Conservation (phyloP, 352 stramenopile genomes). For the Aphanomyces cochlioides region DNA sequence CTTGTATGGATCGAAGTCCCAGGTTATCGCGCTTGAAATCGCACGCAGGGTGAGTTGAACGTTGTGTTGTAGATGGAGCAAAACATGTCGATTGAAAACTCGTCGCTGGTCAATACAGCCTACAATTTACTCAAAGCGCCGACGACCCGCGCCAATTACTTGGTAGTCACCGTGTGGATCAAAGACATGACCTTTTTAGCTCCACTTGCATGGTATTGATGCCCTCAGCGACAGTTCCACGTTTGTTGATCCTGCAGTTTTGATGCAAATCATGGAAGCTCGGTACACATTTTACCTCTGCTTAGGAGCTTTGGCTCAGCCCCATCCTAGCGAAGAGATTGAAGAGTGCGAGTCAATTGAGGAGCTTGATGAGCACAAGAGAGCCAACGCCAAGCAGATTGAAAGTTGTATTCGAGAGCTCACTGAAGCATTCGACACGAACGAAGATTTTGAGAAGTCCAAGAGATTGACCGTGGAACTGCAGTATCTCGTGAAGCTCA, state of each 20-base stretch:
- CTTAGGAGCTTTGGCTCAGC: neutral
- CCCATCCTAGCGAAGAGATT: slow-evolving; percentile 56
- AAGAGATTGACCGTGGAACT: slow-evolving; percentile 69
- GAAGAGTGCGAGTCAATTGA: slow-evolving; percentile 51
- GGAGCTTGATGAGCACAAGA: slow-evolving; percentile 53
- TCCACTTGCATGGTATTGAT: slow-evolving; percentile 77
- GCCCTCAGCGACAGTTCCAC: slow-evolving; percentile 74
- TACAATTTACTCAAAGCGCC: slow-evolving; percentile 87
- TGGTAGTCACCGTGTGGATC: slow-evolving; percentile 39
- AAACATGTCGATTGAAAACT: slow-evolving; percentile 71
- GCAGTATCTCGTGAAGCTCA: slow-evolving; percentile 85
- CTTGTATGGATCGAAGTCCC: slow-evolving; percentile 80
- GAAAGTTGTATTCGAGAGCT: slow-evolving; percentile 69
- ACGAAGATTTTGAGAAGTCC: slow-evolving; percentile 71
- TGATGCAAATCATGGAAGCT: slow-evolving; percentile 86
- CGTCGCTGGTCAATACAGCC: slow-evolving; percentile 75
- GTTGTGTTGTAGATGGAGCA: slow-evolving; percentile 59
- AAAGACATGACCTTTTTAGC: slow-evolving; percentile 36
- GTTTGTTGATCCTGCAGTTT: slow-evolving; percentile 59
- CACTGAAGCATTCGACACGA: slow-evolving; percentile 65
- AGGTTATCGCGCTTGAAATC: slow-evolving; percentile 39
- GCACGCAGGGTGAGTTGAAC: neutral
- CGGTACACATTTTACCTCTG: slow-evolving; percentile 37
- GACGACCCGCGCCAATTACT: slow-evolving; percentile 78
- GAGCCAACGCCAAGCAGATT: slow-evolving; percentile 61